Percentiles rank a stretch among this genome's conserved stretches.
Evolutionary conservation across 1,284 basidiomycete genomes (phyloP).

Genomic region (Trichosporon sp.): DNA sequence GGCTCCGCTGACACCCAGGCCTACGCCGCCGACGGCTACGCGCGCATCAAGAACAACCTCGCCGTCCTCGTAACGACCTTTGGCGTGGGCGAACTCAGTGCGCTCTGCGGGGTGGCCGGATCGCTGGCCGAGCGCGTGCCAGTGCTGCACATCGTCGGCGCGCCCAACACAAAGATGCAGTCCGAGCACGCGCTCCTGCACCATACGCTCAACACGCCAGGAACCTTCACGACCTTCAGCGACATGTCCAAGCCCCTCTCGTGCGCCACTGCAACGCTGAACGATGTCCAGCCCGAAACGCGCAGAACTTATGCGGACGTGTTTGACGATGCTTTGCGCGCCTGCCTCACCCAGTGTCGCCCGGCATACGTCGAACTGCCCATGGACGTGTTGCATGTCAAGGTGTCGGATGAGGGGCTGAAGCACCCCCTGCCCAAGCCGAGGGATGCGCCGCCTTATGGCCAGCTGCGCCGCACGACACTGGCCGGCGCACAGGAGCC

Average conservation of each 20-base stretch:
- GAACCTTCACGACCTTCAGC: constrained; percentile 73
- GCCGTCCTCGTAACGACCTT: constrained; percentile 76
- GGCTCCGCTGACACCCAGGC: constrained; percentile 47
- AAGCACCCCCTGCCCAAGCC: constrained; percentile 51
- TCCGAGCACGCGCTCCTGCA: constrained; percentile 67
- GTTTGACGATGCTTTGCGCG: constrained; percentile 78
- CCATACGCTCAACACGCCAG: constrained; percentile 81
- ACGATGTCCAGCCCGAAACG: constrained; percentile 57
- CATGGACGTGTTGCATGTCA: constrained; percentile 74
- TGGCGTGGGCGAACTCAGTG: constrained; percentile 86
- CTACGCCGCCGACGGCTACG: constrained; percentile 96
- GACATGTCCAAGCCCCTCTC: constrained; percentile 77
- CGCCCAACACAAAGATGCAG: constrained; percentile 63
- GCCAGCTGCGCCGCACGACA: neutral
- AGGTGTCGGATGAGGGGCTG: constrained; percentile 70
- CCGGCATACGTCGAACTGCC: constrained; percentile 89
- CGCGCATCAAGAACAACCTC: constrained; percentile 76
- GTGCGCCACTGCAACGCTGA: constrained; percentile 67
- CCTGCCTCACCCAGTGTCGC: constrained; percentile 72
- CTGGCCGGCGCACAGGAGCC: constrained; percentile 20
- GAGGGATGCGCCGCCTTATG: constrained; percentile 27
- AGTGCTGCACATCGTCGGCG: constrained; percentile 86
- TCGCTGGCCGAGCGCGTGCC: constrained; percentile 80
- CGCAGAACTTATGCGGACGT: constrained; percentile 63
- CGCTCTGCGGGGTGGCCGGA: constrained; percentile 65